Percentiles rank a stretch among this genome's conserved stretches.
Evolutionary conservation across 305 asterid genomes (phyloP).

Genomic region (Rubia peregrina): DNA sequence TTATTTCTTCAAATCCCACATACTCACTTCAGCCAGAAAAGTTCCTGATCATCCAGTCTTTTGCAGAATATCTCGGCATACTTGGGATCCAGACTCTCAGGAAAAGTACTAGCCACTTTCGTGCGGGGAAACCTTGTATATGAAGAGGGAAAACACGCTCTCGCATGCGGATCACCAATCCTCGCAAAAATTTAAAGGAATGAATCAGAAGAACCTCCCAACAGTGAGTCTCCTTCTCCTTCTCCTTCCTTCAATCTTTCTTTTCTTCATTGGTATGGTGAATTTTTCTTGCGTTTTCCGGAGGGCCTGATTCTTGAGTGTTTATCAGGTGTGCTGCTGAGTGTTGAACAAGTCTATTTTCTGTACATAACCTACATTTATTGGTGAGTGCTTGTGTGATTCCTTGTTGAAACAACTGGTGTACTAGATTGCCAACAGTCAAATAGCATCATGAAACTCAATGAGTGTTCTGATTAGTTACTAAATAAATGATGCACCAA

Average conservation of each 20-base stretch:
- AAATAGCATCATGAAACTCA: too few relatives aligned
- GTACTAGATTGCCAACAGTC: too few relatives aligned
- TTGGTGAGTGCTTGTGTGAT: too few relatives aligned
- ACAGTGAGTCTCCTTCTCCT: neutral
- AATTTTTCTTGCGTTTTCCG: neutral
- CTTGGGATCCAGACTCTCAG: constrained; percentile 71
- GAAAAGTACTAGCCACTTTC: constrained; percentile 73
- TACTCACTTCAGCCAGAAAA: neutral
- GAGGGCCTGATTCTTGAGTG: neutral
- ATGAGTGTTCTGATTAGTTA: too few relatives aligned
- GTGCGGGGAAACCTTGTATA: constrained; percentile 72
- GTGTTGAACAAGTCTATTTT: too few relatives aligned
- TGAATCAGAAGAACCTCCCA: neutral
- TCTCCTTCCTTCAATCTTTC: too few relatives aligned
- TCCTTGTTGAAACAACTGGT: too few relatives aligned
- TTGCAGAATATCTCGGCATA: constrained; percentile 82
- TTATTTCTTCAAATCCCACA: neutral
- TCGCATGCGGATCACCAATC: constrained; percentile 65
- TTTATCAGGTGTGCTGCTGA: neutral
- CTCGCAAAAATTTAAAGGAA: constrained; percentile 4
- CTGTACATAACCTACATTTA: too few relatives aligned
- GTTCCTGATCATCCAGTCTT: neutral
- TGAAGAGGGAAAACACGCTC: constrained; percentile 62
- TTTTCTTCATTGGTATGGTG: too few relatives aligned
- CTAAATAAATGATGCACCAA: too few relatives aligned